Conservation (phyloP, 108 stramenopile genomes). For the Fistulifera pelliculosa region DNA sequence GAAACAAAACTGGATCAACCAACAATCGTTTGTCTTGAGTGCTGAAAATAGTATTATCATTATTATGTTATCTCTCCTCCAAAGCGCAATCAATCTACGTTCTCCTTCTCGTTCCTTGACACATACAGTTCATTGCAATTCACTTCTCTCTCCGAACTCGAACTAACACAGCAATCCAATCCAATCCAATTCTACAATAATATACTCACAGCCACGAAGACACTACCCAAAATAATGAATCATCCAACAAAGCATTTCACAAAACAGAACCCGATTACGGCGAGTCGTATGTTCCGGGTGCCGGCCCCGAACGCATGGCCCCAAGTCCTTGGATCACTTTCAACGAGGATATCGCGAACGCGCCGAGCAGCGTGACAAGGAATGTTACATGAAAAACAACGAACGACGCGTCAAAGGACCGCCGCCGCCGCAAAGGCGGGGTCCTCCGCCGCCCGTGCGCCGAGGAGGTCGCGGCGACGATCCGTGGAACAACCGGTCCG, state of each 20-base stretch:
- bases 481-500: constrained; percentile 4
- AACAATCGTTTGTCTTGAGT: background rate
- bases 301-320: constrained; percentile 34
- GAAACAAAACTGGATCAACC: background rate
- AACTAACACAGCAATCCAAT: constrained; percentile 1
- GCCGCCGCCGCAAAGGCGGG: constrained; percentile 7
- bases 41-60: too few relatives aligned
- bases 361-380: constrained; percentile 44
- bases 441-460: background rate
- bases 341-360: constrained; percentile 74
- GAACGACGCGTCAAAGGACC: background rate
- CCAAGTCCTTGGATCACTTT: constrained; percentile 73
- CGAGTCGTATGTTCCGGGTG: constrained; percentile 36
- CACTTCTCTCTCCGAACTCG: background rate
- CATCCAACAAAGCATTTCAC: background rate
- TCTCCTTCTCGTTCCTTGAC: too few relatives aligned
- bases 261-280: constrained; percentile 38
- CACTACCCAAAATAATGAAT: background rate
- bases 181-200: background rate
- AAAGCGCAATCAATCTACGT: too few relatives aligned
- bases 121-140: background rate
- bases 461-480: constrained; percentile 8
- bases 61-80: too few relatives aligned
- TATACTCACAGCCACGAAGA: background rate
- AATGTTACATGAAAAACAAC: constrained; percentile 16